Conservation (phyloP, 306 rosid genomes). For the Quercus mongolica region DNA sequence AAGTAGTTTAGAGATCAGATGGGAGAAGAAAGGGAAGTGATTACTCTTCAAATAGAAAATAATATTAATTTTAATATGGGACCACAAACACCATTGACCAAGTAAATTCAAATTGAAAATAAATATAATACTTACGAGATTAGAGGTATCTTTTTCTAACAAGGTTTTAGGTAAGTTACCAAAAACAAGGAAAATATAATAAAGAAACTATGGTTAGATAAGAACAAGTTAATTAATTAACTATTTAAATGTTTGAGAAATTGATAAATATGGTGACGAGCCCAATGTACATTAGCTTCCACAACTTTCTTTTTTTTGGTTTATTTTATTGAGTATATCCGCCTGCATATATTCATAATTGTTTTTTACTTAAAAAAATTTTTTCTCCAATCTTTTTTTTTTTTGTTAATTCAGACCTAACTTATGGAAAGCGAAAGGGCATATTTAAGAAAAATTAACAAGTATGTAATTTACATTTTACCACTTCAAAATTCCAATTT, state of each 20-base stretch:
- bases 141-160: conserved; percentile 32
- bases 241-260: conserved; percentile 24
- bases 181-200: conserved; percentile 17
- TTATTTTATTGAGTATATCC: conserved; percentile 17
- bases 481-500: too few relatives aligned
- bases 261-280: conserved; percentile 43
- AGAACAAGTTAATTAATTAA: conserved; percentile 21
- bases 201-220: conserved; percentile 34
- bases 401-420: background rate
- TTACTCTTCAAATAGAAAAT: conserved; percentile 16
- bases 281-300: conserved; percentile 43
- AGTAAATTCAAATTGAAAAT: conserved; percentile 21
- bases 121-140: conserved; percentile 19
- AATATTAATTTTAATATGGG: conserved; percentile 16
- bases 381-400: background rate
- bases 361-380: background rate
- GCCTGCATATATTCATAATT: conserved; percentile 29
- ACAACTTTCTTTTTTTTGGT: conserved; percentile 27
- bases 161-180: conserved; percentile 20
- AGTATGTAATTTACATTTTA: background rate
- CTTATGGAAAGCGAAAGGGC: conserved; percentile 28
- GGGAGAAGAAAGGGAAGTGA: conserved; percentile 9
- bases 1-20: conserved; percentile 17
- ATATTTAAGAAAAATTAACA: background rate
- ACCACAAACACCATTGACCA: conserved; percentile 41